Evolutionary conservation across 2,329 filamentous ascomycete genomes (phyloP).

Genomic region (Ceratocystis cubensis): DNA sequence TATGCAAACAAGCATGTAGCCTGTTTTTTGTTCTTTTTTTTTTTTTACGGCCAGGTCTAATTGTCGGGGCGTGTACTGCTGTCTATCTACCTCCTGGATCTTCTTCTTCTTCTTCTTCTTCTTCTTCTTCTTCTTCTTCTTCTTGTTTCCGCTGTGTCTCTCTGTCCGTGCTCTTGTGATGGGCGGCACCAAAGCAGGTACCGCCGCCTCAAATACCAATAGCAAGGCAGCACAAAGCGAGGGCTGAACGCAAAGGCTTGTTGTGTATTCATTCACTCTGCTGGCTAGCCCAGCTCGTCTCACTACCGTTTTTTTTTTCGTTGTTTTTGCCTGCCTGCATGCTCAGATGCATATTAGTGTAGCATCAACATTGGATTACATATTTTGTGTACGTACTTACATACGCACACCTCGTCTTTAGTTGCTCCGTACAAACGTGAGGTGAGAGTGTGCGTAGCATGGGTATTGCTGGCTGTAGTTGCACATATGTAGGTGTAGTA

Average conservation of each 20-base stretch:
- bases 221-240: conserved; percentile 1
- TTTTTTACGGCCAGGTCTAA: background rate
- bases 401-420: background rate
- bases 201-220: background rate
- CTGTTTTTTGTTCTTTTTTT: background rate
- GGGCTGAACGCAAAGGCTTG: background rate
- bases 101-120: background rate
- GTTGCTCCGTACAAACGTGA: background rate
- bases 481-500: background rate
- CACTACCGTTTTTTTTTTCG: background rate
- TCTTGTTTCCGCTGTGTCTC: background rate
- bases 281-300: background rate
- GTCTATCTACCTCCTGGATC: too few relatives aligned
- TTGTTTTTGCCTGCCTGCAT: background rate
- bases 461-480: background rate
- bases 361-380: background rate
- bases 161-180: background rate
- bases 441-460: background rate
- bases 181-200: background rate
- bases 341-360: background rate
- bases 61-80: background rate
- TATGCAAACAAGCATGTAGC: conserved; percentile 7
- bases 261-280: background rate
- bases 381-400: background rate
- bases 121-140: background rate